Conservation (phyloP, 2,329 filamentous ascomycete species). For the Aspergillus niger region DNA sequence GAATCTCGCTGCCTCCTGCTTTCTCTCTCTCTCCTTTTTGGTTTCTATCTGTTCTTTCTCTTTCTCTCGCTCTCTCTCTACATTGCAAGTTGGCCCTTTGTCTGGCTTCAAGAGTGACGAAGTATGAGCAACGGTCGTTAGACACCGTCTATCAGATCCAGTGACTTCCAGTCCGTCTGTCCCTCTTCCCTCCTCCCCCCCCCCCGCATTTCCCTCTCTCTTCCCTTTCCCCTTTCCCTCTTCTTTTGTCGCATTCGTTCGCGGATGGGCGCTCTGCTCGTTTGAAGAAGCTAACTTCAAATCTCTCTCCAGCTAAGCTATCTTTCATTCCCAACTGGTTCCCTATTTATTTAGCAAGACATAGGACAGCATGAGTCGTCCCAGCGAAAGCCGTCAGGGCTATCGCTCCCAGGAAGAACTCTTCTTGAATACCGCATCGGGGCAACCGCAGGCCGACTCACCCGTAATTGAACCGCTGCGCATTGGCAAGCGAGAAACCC, state of each 20-base stretch:
- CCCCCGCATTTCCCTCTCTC: constrained; percentile 8
- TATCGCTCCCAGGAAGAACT: constrained; percentile 82
- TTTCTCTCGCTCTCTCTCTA: constrained; percentile 1
- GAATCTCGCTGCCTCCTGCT: constrained; percentile 8
- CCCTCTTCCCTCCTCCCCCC: background rate
- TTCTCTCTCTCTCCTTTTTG: background rate
- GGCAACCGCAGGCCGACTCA: constrained; percentile 57
- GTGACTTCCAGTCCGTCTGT: constrained; percentile 5
- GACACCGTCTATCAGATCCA: background rate
- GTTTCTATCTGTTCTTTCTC: background rate
- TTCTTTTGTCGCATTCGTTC: background rate
- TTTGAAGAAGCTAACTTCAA: background rate
- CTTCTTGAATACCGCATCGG: constrained; percentile 53
- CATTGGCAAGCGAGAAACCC: constrained; percentile 77
- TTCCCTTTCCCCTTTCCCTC: background rate
- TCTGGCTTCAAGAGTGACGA: background rate
- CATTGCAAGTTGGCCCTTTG: background rate
- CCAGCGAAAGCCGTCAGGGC: constrained; percentile 56
- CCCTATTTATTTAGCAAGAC: background rate
- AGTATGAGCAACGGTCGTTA: background rate
- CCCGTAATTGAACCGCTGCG: constrained; percentile 81
- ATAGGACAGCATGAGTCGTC: constrained; percentile 47
- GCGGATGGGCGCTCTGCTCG: background rate
- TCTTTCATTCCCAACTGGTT: background rate
- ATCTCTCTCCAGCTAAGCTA: background rate